Conservation (phyloP, 306 rosid species). For the Hippophae rhamnoides region DNA sequence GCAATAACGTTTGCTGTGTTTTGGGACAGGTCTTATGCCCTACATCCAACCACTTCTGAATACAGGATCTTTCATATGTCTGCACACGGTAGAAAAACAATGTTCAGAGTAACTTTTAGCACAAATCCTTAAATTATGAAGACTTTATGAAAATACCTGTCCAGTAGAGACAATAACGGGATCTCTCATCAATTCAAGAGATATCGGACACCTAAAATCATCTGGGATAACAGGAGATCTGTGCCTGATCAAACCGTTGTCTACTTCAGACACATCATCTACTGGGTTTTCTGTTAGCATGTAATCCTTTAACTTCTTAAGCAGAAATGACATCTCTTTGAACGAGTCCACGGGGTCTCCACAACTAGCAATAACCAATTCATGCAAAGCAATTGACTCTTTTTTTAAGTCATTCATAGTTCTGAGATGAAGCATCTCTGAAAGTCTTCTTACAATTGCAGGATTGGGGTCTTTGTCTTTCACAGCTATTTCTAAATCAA, state of each 20-base stretch:
- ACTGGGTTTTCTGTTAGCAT: conserved; percentile 51
- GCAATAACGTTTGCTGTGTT: conserved; percentile 78
- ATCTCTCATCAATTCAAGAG: conserved; percentile 93
- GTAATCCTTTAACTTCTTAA: conserved; percentile 57
- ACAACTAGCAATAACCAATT: conserved; percentile 42
- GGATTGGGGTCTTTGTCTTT: conserved; percentile 63
- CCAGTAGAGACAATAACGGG: conserved; percentile 96
- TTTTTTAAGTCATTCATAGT: conserved; percentile 65
- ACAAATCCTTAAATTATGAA: conserved; percentile 3
- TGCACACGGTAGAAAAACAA: conserved; percentile 25
- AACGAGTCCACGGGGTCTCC: conserved; percentile 47
- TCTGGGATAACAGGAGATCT: conserved; percentile 95
- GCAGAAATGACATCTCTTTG: conserved; percentile 49
- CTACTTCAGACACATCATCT: conserved; percentile 35
- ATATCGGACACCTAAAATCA: conserved; percentile 94
- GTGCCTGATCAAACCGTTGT: conserved; percentile 52
- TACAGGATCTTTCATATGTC: conserved; percentile 91
- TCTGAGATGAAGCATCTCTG: conserved; percentile 68
- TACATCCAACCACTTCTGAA: conserved; percentile 96
- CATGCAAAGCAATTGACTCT: conserved; percentile 74
- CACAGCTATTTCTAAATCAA: conserved; percentile 47
- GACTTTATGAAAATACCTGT: conserved; percentile 53
- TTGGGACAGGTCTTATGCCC: conserved; percentile 95
- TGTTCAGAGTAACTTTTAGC: neutral
- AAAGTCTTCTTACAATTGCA: conserved; percentile 58